phyloP scores from a whole-genome alignment of 108 stramenopile species.

The Epipyxis sp. region DNA sequence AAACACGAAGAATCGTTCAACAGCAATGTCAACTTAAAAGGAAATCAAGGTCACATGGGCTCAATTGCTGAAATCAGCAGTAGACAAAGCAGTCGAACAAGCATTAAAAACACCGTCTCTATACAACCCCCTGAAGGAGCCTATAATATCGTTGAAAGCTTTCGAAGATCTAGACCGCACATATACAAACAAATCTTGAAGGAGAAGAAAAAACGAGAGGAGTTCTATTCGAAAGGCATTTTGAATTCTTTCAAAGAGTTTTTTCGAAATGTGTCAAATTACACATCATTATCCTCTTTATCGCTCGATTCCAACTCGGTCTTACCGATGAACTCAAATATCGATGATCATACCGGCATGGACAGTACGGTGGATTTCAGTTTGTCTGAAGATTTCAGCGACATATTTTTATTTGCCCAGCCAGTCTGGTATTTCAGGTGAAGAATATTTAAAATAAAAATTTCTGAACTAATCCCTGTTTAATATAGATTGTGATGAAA shows the following conservation, averaged over 20 bases:
- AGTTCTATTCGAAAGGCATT: too few relatives aligned
- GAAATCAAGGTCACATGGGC: too few relatives aligned
- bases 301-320: background rate
- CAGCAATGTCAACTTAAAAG: too few relatives aligned
- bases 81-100: too few relatives aligned
- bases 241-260: too few relatives aligned
- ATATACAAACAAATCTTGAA: background rate
- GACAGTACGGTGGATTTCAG: background rate
- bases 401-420: background rate
- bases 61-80: too few relatives aligned
- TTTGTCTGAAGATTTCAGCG: background rate
- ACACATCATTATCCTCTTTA: too few relatives aligned
- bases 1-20: too few relatives aligned
- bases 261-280: background rate
- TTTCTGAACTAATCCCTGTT: background rate
- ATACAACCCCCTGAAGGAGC: background rate
- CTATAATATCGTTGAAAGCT: background rate
- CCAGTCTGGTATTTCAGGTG: background rate
- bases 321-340: background rate
- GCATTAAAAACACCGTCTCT: background rate
- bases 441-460: background rate
- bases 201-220: background rate
- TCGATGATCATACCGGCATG: background rate
- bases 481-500: background rate
- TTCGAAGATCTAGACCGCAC: too few relatives aligned